Percentiles rank a stretch among this genome's conserved stretches.
phyloP scores from a whole-genome alignment of 2,329 filamentous ascomycete genomes.

The Ophiostoma quercus region DNA sequence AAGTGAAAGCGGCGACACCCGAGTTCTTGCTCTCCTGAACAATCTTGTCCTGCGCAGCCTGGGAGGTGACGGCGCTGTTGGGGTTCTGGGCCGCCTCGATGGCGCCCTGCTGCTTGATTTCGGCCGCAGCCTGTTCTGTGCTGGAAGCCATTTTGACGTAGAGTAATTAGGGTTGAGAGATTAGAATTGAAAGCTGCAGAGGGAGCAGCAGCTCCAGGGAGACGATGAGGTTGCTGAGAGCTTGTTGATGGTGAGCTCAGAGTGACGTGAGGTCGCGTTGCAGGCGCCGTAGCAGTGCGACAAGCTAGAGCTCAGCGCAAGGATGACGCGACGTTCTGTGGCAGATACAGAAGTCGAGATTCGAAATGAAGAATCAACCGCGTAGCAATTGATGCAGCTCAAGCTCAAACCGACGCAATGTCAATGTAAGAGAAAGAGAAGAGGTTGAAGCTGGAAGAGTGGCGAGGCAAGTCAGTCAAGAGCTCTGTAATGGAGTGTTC shows the following conservation, averaged over 20 bases:
- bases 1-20: conserved; percentile 74
- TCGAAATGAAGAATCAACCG: not conserved
- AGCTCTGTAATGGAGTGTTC: not conserved
- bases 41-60: conserved; percentile 67
- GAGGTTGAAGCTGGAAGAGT: not conserved
- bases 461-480: not conserved
- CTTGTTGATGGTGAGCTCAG: not conserved
- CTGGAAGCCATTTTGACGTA: conserved; percentile 32
- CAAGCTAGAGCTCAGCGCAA: conserved; percentile 14
- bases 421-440: not conserved
- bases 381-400: not conserved
- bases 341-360: too few relatives aligned
- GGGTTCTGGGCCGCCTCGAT: conserved; percentile 72
- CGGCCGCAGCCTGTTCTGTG: conserved; percentile 36
- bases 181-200: not conserved
- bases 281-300: conserved; percentile 11
- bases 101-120: conserved; percentile 77
- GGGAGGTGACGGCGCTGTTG: conserved; percentile 59
- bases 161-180: conserved; percentile 1
- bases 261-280: not conserved
- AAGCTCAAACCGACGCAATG: not conserved
- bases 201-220: not conserved
- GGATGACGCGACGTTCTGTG: not conserved
- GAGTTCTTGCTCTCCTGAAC: conserved; percentile 72
- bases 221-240: not conserved